Percentiles rank a stretch among this genome's conserved stretches.
Evolutionary conservation across 345 rosid genomes (phyloP).

Genomic region (Gossypium thurberi): DNA sequence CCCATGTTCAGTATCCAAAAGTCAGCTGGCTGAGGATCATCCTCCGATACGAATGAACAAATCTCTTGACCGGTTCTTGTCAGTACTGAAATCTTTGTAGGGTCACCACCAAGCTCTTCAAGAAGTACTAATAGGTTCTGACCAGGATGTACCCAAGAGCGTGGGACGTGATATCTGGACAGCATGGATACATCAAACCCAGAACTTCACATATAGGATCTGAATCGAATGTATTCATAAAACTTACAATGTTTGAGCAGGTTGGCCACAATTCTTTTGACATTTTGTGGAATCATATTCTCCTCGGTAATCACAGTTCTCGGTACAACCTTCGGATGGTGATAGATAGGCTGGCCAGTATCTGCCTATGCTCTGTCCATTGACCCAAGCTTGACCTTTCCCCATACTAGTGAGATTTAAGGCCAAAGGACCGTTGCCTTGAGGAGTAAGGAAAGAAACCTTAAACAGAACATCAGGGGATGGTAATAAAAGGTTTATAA

Average conservation of each 20-base stretch:
- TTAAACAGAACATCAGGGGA: conserved; percentile 8
- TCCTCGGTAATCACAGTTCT: conserved; percentile 54
- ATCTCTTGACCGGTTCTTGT: conserved; percentile 42
- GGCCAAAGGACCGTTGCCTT: conserved; percentile 46
- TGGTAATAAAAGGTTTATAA: neutral
- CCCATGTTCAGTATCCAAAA: conserved; percentile 38
- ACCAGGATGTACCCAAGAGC: conserved; percentile 44
- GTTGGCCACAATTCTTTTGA: conserved; percentile 48
- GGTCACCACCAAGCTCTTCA: conserved; percentile 66
- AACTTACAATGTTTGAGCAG: conserved; percentile 56
- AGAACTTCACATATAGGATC: neutral
- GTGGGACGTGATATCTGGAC: conserved; percentile 52
- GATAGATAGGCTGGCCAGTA: conserved; percentile 58
- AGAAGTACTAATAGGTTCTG: conserved; percentile 50
- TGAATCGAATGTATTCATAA: neutral
- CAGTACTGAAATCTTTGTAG: conserved; percentile 38
- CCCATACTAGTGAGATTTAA: conserved; percentile 58
- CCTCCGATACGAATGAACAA: conserved; percentile 42
- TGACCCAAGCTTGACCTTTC: conserved; percentile 68
- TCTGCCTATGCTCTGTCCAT: conserved; percentile 50
- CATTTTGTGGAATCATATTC: conserved; percentile 40
- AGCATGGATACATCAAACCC: neutral
- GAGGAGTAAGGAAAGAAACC: conserved; percentile 36
- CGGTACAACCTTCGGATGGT: conserved; percentile 36
- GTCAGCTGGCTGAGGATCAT: conserved; percentile 46